phyloP scores from a whole-genome alignment of 108 stramenopile genomes.

The Cyclotella cryptica region DNA sequence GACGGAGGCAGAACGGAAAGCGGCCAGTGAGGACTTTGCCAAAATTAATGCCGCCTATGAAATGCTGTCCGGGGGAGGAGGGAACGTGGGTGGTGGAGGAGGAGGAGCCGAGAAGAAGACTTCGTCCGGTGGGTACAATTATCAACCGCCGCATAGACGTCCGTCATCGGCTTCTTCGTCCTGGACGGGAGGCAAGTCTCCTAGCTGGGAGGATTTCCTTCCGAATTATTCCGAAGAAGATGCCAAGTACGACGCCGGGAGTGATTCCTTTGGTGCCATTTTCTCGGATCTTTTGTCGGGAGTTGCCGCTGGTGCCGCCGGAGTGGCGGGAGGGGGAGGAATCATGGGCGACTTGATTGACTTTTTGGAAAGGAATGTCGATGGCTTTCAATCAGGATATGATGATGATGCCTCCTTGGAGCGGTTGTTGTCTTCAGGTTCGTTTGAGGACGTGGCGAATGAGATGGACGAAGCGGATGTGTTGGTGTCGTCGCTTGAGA shows the following conservation, averaged over 20 bases:
- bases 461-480: slow-evolving; percentile 87
- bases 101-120: slow-evolving; percentile 25
- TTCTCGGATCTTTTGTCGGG: slow-evolving; percentile 75
- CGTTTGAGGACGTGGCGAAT: slow-evolving; percentile 69
- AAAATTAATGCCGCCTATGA: slow-evolving; percentile 86
- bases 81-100: background rate
- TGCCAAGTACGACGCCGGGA: slow-evolving; percentile 72
- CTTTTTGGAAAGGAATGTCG: slow-evolving; percentile 79
- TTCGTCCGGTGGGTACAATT: slow-evolving; percentile 39
- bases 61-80: slow-evolving; percentile 59
- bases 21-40: slow-evolving; percentile 80
- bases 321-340: slow-evolving; percentile 38
- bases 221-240: slow-evolving; percentile 73
- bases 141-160: slow-evolving; percentile 82
- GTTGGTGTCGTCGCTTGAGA: slow-evolving; percentile 70
- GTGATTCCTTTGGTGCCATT: slow-evolving; percentile 82
- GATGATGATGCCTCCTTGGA: slow-evolving; percentile 69
- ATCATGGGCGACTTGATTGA: slow-evolving; percentile 80
- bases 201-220: slow-evolving; percentile 86
- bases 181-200: slow-evolving; percentile 35
- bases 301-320: slow-evolving; percentile 60
- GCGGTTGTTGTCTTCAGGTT: slow-evolving; percentile 60
- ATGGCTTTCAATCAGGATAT: slow-evolving; percentile 56
- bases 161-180: slow-evolving; percentile 41
- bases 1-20: slow-evolving; percentile 62